Conservation (phyloP, 2,329 filamentous ascomycete species). For the Fusarium subglutinans region DNA sequence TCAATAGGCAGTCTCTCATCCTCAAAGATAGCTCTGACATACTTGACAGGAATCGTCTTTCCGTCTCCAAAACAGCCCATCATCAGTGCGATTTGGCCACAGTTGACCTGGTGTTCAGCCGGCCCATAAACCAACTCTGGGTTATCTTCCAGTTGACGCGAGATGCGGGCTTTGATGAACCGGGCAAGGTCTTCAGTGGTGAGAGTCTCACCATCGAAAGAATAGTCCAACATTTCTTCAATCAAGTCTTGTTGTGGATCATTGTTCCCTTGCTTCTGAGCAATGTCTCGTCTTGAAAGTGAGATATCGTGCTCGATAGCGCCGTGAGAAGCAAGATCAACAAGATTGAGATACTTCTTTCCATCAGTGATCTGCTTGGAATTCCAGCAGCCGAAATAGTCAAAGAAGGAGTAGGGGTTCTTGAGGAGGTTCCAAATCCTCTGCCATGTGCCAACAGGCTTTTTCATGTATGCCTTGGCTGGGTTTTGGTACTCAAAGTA, state of each 20-base stretch:
- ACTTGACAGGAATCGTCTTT: constrained; percentile 4
- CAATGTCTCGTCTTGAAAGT: constrained; percentile 1
- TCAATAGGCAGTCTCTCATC: constrained; percentile 34
- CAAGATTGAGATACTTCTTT: constrained; percentile 15
- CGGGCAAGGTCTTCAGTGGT: background rate
- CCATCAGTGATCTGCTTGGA: background rate
- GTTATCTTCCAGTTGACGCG: background rate
- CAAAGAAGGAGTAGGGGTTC: constrained; percentile 11
- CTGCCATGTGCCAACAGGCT: background rate
- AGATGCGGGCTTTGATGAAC: constrained; percentile 12
- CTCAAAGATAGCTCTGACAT: constrained; percentile 34
- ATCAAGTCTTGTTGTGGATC: constrained; percentile 6
- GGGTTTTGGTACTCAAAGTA: constrained; percentile 21
- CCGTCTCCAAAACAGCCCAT: constrained; percentile 13
- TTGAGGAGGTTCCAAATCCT: constrained; percentile 10
- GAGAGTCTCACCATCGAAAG: background rate
- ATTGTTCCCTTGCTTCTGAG: constrained; percentile 7
- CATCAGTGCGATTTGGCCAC: constrained; percentile 11
- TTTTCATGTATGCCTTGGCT: background rate
- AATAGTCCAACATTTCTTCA: background rate
- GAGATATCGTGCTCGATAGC: constrained; percentile 20
- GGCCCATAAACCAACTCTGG: constrained; percentile 3
- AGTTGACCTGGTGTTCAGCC: constrained; percentile 15
- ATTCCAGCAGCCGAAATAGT: constrained; percentile 16
- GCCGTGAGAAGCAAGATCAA: constrained; percentile 2